Evolutionary conservation across 148 eudicot species (phyloP).

Genomic region (Amaranthus palmeri): DNA sequence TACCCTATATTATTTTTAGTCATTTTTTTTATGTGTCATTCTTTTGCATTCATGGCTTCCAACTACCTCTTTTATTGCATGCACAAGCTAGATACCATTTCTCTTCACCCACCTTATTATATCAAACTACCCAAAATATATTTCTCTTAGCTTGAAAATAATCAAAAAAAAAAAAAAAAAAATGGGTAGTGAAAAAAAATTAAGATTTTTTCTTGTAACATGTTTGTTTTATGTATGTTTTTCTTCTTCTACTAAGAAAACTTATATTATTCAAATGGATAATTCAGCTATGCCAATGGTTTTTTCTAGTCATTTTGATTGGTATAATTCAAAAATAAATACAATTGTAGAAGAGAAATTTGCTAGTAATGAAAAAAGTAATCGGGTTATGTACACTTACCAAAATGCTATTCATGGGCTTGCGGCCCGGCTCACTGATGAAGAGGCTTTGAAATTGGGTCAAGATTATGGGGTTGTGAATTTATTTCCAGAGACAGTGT

Average conservation of each 20-base stretch:
- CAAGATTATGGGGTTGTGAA: constrained; percentile 43
- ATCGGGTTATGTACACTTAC: constrained; percentile 61
- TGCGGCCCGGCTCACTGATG: constrained; percentile 57
- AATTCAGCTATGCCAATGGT: constrained; percentile 51
- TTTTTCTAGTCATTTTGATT: constrained; percentile 47
- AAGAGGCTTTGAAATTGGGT: constrained; percentile 40
- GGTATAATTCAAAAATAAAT: constrained; percentile 66
- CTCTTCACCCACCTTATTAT: not conserved
- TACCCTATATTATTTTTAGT: not conserved
- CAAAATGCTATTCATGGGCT: constrained; percentile 74
- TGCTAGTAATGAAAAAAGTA: constrained; percentile 9
- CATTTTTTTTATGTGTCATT: not conserved
- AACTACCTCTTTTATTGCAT: constrained; percentile 25
- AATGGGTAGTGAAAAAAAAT: constrained; percentile 1
- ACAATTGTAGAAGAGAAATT: constrained; percentile 26
- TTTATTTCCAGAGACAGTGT: constrained; percentile 51
- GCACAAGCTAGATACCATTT: not conserved
- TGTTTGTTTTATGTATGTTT: constrained; percentile 11
- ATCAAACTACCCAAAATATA: not conserved
- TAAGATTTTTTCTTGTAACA: not conserved
- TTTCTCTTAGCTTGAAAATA: not conserved
- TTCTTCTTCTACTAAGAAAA: constrained; percentile 28
- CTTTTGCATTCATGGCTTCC: constrained; percentile 17
- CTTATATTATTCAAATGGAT: constrained; percentile 78
- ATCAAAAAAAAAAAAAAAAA: not conserved